phyloP scores from a whole-genome alignment of 805 yeast genomes.

The Hemisphaericaspora nanyangensis region DNA sequence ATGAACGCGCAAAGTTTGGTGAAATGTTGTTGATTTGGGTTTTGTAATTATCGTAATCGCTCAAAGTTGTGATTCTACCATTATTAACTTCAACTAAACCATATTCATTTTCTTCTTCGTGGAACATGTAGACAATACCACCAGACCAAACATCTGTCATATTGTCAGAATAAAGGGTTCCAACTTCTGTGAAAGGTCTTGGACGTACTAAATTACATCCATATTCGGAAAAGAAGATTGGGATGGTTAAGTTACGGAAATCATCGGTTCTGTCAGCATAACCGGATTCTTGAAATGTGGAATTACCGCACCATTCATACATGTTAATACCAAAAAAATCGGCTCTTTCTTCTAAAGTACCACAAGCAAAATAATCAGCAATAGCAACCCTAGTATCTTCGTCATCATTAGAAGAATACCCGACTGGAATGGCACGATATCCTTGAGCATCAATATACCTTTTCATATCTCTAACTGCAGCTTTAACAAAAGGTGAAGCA shows the following conservation, averaged over 20 bases:
- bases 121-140: constrained; percentile 90
- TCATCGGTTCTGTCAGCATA: constrained; percentile 68
- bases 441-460: constrained; percentile 60
- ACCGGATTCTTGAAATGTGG: constrained; percentile 60
- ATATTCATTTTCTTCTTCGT: constrained; percentile 76
- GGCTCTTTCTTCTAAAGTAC: constrained; percentile 57
- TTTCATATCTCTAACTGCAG: constrained; percentile 89
- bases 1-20: constrained; percentile 35
- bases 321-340: constrained; percentile 84
- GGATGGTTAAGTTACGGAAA: constrained; percentile 68
- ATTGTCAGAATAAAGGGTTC: constrained; percentile 56
- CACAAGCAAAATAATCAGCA: constrained; percentile 87
- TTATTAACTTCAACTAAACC: constrained; percentile 62
- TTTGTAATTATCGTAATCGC: constrained; percentile 48
- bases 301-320: constrained; percentile 84
- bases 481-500: constrained; percentile 93
- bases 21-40: constrained; percentile 32
- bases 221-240: constrained; percentile 82
- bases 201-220: constrained; percentile 79
- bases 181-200: constrained; percentile 73
- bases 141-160: constrained; percentile 95
- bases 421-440: constrained; percentile 85
- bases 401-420: constrained; percentile 91
- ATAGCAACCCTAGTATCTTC: constrained; percentile 69
- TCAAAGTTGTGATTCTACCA: constrained; percentile 53